Evolutionary conservation across 306 rosid genomes (phyloP), one percentile per base, ranked within the genome.

Genomic region (Acacia melanoxylon): DNA sequence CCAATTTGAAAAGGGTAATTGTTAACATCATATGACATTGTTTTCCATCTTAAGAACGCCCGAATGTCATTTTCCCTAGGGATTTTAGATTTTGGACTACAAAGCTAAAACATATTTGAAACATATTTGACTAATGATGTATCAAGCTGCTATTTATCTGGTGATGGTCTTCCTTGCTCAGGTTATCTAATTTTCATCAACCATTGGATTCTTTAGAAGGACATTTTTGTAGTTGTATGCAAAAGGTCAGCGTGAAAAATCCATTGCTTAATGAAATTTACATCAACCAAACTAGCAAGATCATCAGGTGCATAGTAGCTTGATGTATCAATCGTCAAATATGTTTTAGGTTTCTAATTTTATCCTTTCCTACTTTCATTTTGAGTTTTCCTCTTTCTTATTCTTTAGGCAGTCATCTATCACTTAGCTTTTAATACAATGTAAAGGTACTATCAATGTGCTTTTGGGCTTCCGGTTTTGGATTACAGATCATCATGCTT

Each of bases 371-470:
- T 80, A 65, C 79, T 68, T 71, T 58, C 83, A 68, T 83, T 76
- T 78, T 85, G 82, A 76, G 82, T 70, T 86, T 80, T 92, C 82
- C 75, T 83, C 83, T 80, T 88, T 91, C 80, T 81, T 59, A 83
- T 73, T 86, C 82, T 80, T 83, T 85, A 8, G 74, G 81, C 41
- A 40, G 83, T 76, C 46, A 63, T 45, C 75, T 6, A 29, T 68
- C 79, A 41, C 78, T 78, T 70, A 44, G 82, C 75, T 77, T 68
- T 61, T 80, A 85, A 75, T 72, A 76, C 82, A 82, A 70, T 44
- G 54, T 66, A 88, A 76, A 74, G 58, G 68, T 54, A 75, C 49
- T 46, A 61, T 65, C 83, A 72, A 67, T 63, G 13, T 77, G 76
- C 72, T 62, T 83, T 78, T 68, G 62, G 82, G 72, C 83, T 13